Evolutionary conservation across 2,329 filamentous ascomycete species (phyloP).

Genomic region (Ascochyta lentis): DNA sequence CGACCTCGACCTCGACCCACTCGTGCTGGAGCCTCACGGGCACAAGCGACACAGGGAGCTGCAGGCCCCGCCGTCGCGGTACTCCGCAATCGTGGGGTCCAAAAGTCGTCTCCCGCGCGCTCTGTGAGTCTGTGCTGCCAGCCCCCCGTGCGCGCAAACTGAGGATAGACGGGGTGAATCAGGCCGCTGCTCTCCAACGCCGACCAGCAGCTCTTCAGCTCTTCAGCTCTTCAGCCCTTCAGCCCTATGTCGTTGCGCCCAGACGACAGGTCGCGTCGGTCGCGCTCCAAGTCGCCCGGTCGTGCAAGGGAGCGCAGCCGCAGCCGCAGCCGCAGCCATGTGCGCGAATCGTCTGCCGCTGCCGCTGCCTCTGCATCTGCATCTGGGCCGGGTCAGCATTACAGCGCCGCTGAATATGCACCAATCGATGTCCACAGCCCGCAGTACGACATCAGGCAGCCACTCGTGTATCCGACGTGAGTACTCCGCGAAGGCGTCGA

Average conservation of each 20-base stretch:
- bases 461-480: slow-evolving; percentile 46
- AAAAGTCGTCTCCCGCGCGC: not conserved
- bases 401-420: slow-evolving; percentile 11
- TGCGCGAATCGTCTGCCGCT: not conserved
- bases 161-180: not conserved
- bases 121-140: not conserved
- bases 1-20: slow-evolving; percentile 15
- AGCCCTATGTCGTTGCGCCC: slow-evolving; percentile 50
- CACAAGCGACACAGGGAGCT: slow-evolving; percentile 11
- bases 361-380: not conserved
- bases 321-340: slow-evolving; percentile 35
- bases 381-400: slow-evolving; percentile 16
- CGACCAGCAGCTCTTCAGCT: not conserved
- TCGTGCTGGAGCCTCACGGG: slow-evolving; percentile 13
- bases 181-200: not conserved
- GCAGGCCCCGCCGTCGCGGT: slow-evolving; percentile 6
- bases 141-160: slow-evolving; percentile 6
- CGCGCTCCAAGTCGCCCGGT: slow-evolving; percentile 53
- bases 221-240: not conserved
- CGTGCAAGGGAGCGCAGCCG: slow-evolving; percentile 43
- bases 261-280: slow-evolving; percentile 48
- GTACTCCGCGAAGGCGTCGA: slow-evolving; percentile 20
- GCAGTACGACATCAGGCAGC: slow-evolving; percentile 52
- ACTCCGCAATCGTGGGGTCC: slow-evolving; percentile 4
- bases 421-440: slow-evolving; percentile 32